Base-by-base conservation (phyloP, 495 filamentous ascomycete genomes). In the Parachaetomium inaequale region DNA sequence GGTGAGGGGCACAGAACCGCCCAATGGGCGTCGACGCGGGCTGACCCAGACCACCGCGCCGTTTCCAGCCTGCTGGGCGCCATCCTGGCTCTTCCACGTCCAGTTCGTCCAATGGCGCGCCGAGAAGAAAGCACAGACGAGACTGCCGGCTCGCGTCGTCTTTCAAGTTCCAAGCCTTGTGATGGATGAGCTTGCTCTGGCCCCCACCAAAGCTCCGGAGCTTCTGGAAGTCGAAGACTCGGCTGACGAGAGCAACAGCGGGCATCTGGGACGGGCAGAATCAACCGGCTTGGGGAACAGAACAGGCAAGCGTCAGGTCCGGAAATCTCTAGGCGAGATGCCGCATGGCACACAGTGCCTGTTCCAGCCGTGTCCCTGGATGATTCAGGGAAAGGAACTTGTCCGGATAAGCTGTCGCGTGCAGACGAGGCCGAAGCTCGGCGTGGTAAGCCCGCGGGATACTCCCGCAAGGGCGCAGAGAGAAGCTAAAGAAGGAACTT, bases 41-140 rank as follows among this genome's bases (percentile, higher is more conserved):
- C 15, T 51, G 26, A 38, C 60, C 38, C 42, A 21, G 34, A 63
- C 45, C 46, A 58, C 59, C 43, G 36, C 51, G 21, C 42, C 47
- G 67, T 70, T 72, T 68, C 70, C 70, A 70, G 66, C 68, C 49
- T 53, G 63, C 68, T 64, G 71, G 71, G 56, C 61, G 32, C 52
- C 55, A 40, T 58, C 46, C 31, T 46, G 45, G 40, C 31, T 58
- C 47, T 23, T 47, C 51, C 57, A 45, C 15, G 31, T 11, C 26
- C 38, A 29, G 36, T 15, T 15, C 32, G 56, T 23, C 62, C 65
- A 64, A 66, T 66, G 42, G 14, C 21, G 34, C 17, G 26, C 28
- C 45, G 49, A 19, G 5, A 3, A 3, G n/a, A 6, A 43, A 55
- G 53, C 36, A 42, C 53, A 38, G 54, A 56, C 54, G n/a, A 56